Conservation (phyloP, 2,329 filamentous ascomycete species). For the Fusarium nematophilum region DNA sequence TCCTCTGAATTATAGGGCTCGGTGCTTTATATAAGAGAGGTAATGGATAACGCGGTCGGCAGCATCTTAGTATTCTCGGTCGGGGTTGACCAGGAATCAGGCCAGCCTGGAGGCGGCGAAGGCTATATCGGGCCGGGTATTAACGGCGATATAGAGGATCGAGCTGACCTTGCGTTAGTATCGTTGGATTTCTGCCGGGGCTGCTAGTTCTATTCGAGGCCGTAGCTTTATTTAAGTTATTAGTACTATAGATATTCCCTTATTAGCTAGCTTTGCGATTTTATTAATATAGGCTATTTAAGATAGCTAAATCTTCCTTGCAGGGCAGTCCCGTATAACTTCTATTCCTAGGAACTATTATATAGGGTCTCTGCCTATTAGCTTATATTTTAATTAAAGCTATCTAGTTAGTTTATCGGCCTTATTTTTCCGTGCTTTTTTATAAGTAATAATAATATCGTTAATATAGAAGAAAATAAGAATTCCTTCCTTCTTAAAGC, state of each 20-base stretch:
- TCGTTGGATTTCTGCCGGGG: background rate
- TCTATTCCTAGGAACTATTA: slow-evolving; percentile 2
- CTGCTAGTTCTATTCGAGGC: background rate
- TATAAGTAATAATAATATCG: background rate
- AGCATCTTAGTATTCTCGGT: background rate
- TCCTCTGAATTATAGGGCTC: background rate
- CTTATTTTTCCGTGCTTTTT: background rate
- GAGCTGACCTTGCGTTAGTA: background rate
- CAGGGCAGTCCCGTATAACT: background rate
- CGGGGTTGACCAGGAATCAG: slow-evolving; percentile 4
- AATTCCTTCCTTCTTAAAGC: background rate
- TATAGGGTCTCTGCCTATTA: background rate
- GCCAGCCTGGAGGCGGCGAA: slow-evolving; percentile 5
- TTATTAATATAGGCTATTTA: slow-evolving; percentile 8
- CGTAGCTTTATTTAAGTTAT: background rate
- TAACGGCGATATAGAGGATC: slow-evolving; percentile 5
- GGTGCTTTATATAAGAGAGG: background rate
- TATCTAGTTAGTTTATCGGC: background rate
- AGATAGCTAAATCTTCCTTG: slow-evolving; percentile 3
- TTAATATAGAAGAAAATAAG: slow-evolving; percentile 1
- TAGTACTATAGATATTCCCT: slow-evolving; percentile 1
- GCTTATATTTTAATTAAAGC: background rate
- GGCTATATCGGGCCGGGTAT: background rate
- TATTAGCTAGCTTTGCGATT: slow-evolving; percentile 1
- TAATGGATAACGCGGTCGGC: background rate